These are phyloP conservation scores for Zygosaccharomyces pseudobailii DNA, from an alignment of 1,139 yeast genomes.

Conservation along the genomic window DNA sequence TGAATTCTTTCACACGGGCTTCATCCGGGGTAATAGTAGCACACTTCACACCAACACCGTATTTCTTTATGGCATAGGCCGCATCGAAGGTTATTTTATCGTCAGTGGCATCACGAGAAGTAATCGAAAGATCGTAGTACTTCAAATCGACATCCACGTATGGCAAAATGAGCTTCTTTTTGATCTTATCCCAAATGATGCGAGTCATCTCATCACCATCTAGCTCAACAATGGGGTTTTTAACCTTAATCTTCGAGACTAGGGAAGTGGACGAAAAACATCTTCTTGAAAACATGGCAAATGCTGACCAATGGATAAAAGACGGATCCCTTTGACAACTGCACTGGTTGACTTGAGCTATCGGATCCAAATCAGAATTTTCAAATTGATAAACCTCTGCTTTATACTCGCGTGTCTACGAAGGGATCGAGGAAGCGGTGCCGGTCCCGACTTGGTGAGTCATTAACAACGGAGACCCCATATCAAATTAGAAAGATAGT, in stretches of 20 bases:
- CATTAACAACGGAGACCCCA: background rate
- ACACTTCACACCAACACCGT: conserved; percentile 81
- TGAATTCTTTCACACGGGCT: conserved; percentile 70
- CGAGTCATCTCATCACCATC: conserved; percentile 88
- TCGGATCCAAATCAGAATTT: background rate
- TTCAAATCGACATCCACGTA: conserved; percentile 67
- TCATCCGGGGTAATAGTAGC: conserved; percentile 87
- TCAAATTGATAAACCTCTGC: background rate
- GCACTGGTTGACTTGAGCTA: background rate
- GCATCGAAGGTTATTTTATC: conserved; percentile 73
- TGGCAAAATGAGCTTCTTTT: conserved; percentile 63
- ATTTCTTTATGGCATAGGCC: conserved; percentile 67
- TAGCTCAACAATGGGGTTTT: conserved; percentile 71
- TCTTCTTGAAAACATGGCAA: conserved; percentile 17
- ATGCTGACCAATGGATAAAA: background rate
- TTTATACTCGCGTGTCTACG: too few species aligned
- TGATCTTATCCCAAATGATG: conserved; percentile 75
- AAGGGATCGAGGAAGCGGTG: background rate
- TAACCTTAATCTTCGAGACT: conserved; percentile 53
- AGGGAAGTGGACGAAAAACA: conserved; percentile 18
- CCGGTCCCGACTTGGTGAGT: background rate
- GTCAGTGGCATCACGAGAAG: conserved; percentile 64
- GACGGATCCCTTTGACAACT: background rate
- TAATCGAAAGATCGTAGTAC: conserved; percentile 70
- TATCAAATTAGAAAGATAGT: background rate